Percentiles rank a stretch among this genome's conserved stretches.
Conservation (phyloP, 225 moss, liverwort and hornwort species). For the Ulota crispa region DNA sequence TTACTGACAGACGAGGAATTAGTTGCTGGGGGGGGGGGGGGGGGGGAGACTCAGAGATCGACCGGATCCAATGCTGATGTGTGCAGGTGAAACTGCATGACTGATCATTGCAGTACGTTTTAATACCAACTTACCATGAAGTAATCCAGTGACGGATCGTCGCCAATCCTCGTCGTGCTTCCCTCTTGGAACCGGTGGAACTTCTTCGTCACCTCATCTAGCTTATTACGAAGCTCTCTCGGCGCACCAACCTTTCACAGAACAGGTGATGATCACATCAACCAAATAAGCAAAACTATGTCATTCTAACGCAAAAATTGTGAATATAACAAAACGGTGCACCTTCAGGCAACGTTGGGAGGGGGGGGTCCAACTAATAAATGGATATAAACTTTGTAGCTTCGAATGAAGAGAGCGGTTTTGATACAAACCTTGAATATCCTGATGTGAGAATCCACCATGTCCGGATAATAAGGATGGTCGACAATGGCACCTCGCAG, state of each 20-base stretch:
- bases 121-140: conserved; percentile 33
- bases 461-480: conserved; percentile 44
- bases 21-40: background rate
- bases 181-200: conserved; percentile 31
- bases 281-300: no score
- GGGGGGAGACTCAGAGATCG: background rate
- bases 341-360: no score
- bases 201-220: conserved; percentile 43
- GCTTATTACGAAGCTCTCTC: conserved; percentile 34
- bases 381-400: background rate
- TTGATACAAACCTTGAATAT: conserved; percentile 41
- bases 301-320: no score
- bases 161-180: conserved; percentile 26
- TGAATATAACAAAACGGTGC: no score
- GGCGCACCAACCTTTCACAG: conserved; percentile 50
- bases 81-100: background rate
- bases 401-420: background rate
- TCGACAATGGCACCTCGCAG: conserved; percentile 36
- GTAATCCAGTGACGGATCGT: conserved; percentile 46
- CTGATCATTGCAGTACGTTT: background rate
- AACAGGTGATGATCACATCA: no score
- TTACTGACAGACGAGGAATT: background rate
- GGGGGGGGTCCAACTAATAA: background rate
- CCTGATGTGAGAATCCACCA: conserved; percentile 44
- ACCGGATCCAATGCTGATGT: background rate